These are phyloP conservation scores for sorghum (Sorghum bicolor) DNA, from an alignment of 176 grass and related monocot genomes.

Conservation along the genomic window DNA sequence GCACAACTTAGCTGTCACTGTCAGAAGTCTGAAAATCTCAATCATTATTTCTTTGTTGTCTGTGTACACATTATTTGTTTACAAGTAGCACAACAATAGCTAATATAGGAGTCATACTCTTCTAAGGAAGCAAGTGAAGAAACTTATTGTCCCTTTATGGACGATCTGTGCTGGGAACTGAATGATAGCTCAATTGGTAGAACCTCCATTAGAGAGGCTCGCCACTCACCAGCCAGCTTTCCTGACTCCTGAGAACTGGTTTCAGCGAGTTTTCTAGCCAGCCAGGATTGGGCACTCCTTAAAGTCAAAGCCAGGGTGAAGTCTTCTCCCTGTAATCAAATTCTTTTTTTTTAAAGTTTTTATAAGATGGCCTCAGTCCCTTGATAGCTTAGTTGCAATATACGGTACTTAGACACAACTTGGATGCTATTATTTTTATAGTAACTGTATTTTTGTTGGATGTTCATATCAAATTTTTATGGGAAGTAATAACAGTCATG, in stretches of 20 bases:
- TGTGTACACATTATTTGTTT: not conserved
- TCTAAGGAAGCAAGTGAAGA: not conserved
- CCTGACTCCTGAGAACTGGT: not conserved
- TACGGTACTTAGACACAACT: not conserved
- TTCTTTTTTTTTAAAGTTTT: not conserved
- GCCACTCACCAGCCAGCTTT: not conserved
- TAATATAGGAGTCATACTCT: not conserved
- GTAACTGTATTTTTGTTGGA: not conserved
- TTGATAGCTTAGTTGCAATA: conserved; percentile 1
- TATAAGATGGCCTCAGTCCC: not conserved
- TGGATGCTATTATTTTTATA: not conserved
- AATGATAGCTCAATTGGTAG: not conserved
- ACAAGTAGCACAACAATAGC: not conserved
- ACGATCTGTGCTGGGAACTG: not conserved
- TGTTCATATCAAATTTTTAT: not conserved
- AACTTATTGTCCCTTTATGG: not conserved
- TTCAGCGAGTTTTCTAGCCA: not conserved
- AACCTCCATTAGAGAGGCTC: not conserved
- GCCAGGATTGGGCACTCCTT: not conserved
- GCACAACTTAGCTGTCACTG: not conserved
- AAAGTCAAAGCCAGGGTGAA: not conserved
- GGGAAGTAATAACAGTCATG: not conserved
- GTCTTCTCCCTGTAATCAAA: not conserved
- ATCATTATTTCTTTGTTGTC: not conserved
- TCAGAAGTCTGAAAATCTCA: not conserved